A percentile compares a stretch with the other conserved stretches of the same genome.
Evolutionary conservation across 177 flowering plant genomes (phyloP).

Genomic region (Vitis hybrid): DNA sequence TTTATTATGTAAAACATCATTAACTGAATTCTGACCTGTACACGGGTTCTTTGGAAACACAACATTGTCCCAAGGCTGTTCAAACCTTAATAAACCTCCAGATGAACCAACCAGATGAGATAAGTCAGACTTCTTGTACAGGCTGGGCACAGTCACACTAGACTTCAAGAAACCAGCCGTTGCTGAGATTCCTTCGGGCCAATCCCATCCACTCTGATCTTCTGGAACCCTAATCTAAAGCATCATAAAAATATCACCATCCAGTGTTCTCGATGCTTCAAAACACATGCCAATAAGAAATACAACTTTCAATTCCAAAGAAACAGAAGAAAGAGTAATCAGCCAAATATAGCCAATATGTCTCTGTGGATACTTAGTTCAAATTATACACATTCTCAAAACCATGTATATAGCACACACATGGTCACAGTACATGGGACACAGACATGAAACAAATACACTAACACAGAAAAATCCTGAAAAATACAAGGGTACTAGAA

Average conservation of each 20-base stretch:
- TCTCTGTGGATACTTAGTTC: not conserved
- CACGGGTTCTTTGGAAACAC: slow-evolving; percentile 15
- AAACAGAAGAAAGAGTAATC: slow-evolving; percentile 2
- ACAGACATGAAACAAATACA: not conserved
- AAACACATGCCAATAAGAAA: slow-evolving; percentile 45
- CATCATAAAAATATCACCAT: slow-evolving; percentile 59
- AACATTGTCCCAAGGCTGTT: slow-evolving; percentile 22
- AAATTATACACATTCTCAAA: not conserved
- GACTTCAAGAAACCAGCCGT: slow-evolving; percentile 37
- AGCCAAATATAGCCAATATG: not conserved
- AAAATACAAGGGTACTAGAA: too few relatives aligned
- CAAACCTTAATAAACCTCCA: slow-evolving; percentile 26
- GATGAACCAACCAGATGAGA: slow-evolving; percentile 25
- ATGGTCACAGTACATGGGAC: not conserved
- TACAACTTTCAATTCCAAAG: slow-evolving; percentile 32
- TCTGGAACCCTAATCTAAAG: slow-evolving; percentile 73
- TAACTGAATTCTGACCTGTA: slow-evolving; percentile 15
- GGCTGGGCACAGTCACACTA: slow-evolving; percentile 20
- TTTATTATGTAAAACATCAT: slow-evolving; percentile 19
- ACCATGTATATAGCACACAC: too few relatives aligned
- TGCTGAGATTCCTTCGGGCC: slow-evolving; percentile 57
- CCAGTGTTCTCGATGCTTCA: slow-evolving; percentile 48
- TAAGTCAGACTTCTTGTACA: slow-evolving; percentile 24
- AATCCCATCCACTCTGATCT: slow-evolving; percentile 70
- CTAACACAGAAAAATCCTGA: not conserved